Evolutionary conservation across 345 rosid genomes (phyloP), one percentile per base, ranked within the genome.

Genomic region (Citrus maxima): DNA sequence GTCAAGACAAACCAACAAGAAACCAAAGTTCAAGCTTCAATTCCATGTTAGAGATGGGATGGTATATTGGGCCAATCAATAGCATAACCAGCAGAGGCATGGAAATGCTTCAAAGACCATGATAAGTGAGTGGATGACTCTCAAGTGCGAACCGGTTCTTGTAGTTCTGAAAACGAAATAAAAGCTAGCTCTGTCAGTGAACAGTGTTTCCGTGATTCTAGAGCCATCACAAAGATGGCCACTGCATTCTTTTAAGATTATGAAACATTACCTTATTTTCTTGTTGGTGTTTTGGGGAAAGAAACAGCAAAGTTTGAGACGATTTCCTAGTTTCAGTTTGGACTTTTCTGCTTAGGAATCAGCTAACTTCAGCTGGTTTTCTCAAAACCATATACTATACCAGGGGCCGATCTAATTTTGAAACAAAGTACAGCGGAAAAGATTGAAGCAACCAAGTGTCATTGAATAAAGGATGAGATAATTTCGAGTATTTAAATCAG

Each of bases 141-240:
- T 28, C 13, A 67, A 62, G 21, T 77, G 37, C 58, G 54, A 55
- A 3, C 35, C 67, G 63, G 61, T 42, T 59, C 51, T 70, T 61
- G 61, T 78, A 24, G 63, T 77, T 70, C 19, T 70, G 69, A 42
- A 70, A 75, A 69, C 21, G 22, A 77, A 60, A 40, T 59, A 70
- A 78, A 78, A 70, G 75, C 75, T 13, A 35, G 22, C 56, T 70
- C 9, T 77, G 19, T 59, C 73, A 2, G 34, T 3, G 40, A 2
- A 16, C 22, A 51, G 56, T 51, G 21, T 27, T 77, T 32, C 28
- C 3, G 8, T 67, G 74, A 58, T 77, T 38, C 38, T 40, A 4
- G 24, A 55, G 78, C 13, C 37, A 18, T 28, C 34, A 55, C 7
- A 24, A 10, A 42, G 13, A 21, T 24, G 28, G 42, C 56, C 7